These are phyloP conservation scores for Pueraria montana DNA, from an alignment of 306 rosid genomes.

Conservation along the genomic window DNA sequence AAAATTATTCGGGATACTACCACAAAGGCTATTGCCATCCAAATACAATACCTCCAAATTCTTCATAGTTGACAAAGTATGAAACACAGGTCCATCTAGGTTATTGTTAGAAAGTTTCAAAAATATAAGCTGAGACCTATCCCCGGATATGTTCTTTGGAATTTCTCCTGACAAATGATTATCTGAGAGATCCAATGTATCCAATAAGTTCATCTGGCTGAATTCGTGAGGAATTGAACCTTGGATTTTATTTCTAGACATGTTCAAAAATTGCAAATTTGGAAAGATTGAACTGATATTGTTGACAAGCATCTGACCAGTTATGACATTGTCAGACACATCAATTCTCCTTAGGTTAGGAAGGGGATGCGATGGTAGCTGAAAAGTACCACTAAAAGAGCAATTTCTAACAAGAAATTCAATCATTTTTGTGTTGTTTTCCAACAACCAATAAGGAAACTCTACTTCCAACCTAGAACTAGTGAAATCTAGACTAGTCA, in stretches of 20 bases:
- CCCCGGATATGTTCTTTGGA: too few species aligned
- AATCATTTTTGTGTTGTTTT: neutral
- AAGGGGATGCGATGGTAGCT: neutral
- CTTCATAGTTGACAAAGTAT: too few species aligned
- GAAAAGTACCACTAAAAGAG: neutral
- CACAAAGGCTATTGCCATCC: constrained; percentile 4
- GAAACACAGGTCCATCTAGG: too few species aligned
- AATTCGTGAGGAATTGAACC: neutral
- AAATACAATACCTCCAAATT: neutral
- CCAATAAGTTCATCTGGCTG: neutral
- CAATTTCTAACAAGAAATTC: neutral
- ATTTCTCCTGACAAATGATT: neutral
- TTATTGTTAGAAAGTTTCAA: too few species aligned
- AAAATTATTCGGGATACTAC: neutral
- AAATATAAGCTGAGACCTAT: too few species aligned
- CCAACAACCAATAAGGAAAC: constrained; percentile 5
- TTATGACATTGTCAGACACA: constrained; percentile 4
- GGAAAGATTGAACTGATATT: neutral
- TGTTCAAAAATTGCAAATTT: neutral
- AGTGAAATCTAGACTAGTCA: neutral
- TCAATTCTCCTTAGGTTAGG: rapidly evolving
- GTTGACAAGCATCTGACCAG: neutral
- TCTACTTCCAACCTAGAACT: neutral
- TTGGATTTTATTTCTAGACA: neutral
- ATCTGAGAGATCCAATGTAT: neutral